Evolutionary conservation across 306 rosid genomes (phyloP).

Genomic region (Gynostemma pentaphyllum): DNA sequence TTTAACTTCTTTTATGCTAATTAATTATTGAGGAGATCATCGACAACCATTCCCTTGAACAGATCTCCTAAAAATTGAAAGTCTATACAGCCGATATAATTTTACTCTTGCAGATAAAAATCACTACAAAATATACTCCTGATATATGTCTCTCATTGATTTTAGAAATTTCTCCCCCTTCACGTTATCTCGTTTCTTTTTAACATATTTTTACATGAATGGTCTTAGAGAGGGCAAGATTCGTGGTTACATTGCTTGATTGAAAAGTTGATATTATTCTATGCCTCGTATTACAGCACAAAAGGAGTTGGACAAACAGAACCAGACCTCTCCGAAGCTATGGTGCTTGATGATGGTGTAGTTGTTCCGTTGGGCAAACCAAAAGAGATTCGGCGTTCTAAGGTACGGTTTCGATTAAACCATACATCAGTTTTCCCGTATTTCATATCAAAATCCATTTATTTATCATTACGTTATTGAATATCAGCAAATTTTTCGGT

Average conservation of each 20-base stretch:
- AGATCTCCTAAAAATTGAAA: background rate
- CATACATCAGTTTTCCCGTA: background rate
- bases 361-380: slow-evolving; percentile 69
- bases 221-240: background rate
- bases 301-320: slow-evolving; percentile 78
- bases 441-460: background rate
- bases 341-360: slow-evolving; percentile 49
- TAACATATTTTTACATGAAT: background rate
- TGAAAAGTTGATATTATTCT: slow-evolving; percentile 6
- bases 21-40: background rate
- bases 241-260: background rate
- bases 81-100: background rate
- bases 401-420: slow-evolving; percentile 24
- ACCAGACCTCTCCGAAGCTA: slow-evolving; percentile 58
- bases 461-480: background rate
- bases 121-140: too few relatives aligned
- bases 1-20: background rate
- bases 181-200: background rate
- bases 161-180: too few relatives aligned
- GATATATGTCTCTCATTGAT: too few relatives aligned
- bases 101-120: background rate
- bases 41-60: background rate
- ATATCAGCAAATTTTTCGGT: background rate
- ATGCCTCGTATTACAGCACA: slow-evolving; percentile 46
- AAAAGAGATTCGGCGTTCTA: slow-evolving; percentile 6